These are phyloP conservation scores for Castanopsis chinensis DNA, from an alignment of 306 rosid genomes.

Conservation along the genomic window DNA sequence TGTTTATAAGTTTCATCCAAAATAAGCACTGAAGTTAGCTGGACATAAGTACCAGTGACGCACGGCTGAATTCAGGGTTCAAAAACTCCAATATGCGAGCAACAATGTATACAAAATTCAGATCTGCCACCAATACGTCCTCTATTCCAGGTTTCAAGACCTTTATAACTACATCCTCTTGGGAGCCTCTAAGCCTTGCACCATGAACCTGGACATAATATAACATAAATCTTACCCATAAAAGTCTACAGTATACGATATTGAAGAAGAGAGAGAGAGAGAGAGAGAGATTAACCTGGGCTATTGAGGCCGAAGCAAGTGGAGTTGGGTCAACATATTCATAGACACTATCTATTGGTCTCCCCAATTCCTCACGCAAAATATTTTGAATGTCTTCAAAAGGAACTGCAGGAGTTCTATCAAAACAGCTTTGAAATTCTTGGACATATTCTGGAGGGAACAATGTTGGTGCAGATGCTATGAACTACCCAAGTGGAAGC, in stretches of 20 bases:
- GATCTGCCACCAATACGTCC: conserved; percentile 91
- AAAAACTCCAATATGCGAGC: conserved; percentile 89
- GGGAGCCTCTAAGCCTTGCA: conserved; percentile 85
- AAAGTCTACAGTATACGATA: not conserved
- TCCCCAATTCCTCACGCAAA: conserved; percentile 69
- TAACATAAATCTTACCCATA: conserved; percentile 23
- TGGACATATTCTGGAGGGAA: conserved; percentile 93
- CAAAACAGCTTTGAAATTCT: conserved; percentile 95
- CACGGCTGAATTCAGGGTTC: conserved; percentile 86
- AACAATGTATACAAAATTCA: conserved; percentile 82
- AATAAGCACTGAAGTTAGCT: conserved; percentile 3
- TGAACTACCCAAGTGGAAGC: conserved; percentile 55
- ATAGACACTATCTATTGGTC: conserved; percentile 79
- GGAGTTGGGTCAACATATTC: conserved; percentile 86
- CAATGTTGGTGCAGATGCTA: conserved; percentile 92
- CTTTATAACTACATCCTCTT: conserved; percentile 94
- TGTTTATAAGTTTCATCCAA: not conserved
- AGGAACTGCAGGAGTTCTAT: conserved; percentile 85
- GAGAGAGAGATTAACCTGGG: conserved; percentile 55
- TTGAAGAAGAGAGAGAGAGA: conserved; percentile 12
- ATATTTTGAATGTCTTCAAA: conserved; percentile 70
- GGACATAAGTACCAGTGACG: conserved; percentile 66
- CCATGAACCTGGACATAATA: conserved; percentile 70
- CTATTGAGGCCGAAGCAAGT: conserved; percentile 93
- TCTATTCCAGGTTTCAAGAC: conserved; percentile 96